Conservation (phyloP, 2,329 filamentous ascomycete genomes). For the Colletotrichum tofieldiae region DNA sequence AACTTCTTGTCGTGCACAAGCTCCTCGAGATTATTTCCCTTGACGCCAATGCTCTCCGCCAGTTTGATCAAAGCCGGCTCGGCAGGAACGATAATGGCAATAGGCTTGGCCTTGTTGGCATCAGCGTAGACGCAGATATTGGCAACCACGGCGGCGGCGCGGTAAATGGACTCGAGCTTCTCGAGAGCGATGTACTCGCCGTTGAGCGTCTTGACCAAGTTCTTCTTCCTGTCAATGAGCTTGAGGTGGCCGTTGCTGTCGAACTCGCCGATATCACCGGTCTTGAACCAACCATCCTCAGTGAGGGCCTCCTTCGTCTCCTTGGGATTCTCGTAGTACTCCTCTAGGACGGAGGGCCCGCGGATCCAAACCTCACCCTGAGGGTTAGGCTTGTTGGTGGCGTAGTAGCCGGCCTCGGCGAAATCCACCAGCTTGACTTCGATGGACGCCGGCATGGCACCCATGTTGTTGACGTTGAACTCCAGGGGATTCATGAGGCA, state of each 20-base stretch:
- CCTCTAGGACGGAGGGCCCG: slow-evolving; percentile 78
- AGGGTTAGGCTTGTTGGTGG: slow-evolving; percentile 81
- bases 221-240: slow-evolving; percentile 91
- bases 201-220: slow-evolving; percentile 86
- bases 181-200: slow-evolving; percentile 89
- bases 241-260: slow-evolving; percentile 79
- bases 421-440: slow-evolving; percentile 92
- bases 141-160: slow-evolving; percentile 64
- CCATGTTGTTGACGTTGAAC: slow-evolving; percentile 81
- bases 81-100: slow-evolving; percentile 71
- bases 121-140: slow-evolving; percentile 73
- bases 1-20: slow-evolving; percentile 79
- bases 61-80: slow-evolving; percentile 71
- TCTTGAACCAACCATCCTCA: slow-evolving; percentile 89
- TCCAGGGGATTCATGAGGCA: slow-evolving; percentile 82
- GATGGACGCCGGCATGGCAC: slow-evolving; percentile 80
- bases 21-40: slow-evolving; percentile 73
- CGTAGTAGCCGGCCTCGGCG: slow-evolving; percentile 84
- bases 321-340: slow-evolving; percentile 84
- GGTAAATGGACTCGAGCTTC: slow-evolving; percentile 74
- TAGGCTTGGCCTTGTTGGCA: slow-evolving; percentile 65
- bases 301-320: slow-evolving; percentile 81
- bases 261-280: slow-evolving; percentile 87
- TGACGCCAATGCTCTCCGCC: slow-evolving; percentile 58
- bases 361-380: slow-evolving; percentile 94